These are phyloP conservation scores for Yarrowia sp. DNA, from an alignment of 805 yeast genomes.

Conservation along the genomic window DNA sequence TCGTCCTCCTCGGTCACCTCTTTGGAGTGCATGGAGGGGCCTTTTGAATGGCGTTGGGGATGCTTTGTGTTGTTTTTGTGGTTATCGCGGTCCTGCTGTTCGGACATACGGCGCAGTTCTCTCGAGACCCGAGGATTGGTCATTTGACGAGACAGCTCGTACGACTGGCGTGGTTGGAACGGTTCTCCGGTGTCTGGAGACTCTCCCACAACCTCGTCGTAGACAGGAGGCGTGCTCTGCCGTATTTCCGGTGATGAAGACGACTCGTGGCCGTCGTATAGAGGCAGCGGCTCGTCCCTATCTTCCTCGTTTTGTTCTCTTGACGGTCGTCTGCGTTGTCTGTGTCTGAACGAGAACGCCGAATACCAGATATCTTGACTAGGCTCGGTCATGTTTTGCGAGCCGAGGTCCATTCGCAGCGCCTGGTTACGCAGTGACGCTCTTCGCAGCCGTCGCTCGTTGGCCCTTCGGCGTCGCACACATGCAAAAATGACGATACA, in stretches of 20 bases:
- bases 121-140: slow-evolving; percentile 18
- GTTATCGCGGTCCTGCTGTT: background rate
- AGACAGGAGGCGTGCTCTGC: slow-evolving; percentile 29
- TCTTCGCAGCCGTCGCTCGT: slow-evolving; percentile 2
- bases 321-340: slow-evolving; percentile 5
- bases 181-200: slow-evolving; percentile 3
- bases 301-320: background rate
- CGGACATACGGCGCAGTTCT: background rate
- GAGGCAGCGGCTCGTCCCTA: slow-evolving; percentile 28
- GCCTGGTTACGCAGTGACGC: slow-evolving; percentile 37
- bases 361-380: slow-evolving; percentile 29
- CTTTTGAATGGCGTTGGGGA: slow-evolving; percentile 19
- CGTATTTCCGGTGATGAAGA: slow-evolving; percentile 20
- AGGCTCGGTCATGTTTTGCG: slow-evolving; percentile 19
- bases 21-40: slow-evolving; percentile 23
- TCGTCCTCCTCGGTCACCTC: slow-evolving; percentile 36
- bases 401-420: slow-evolving; percentile 20
- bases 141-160: slow-evolving; percentile 14
- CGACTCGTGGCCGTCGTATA: slow-evolving; percentile 33
- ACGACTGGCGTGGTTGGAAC: background rate
- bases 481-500: slow-evolving; percentile 33
- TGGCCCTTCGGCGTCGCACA: slow-evolving; percentile 23
- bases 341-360: slow-evolving; percentile 28
- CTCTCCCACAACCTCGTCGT: slow-evolving; percentile 24
- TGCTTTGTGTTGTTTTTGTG: background rate